Base-by-base conservation (phyloP, 176 grass and related monocot species). In the Oryza punctata region DNA sequence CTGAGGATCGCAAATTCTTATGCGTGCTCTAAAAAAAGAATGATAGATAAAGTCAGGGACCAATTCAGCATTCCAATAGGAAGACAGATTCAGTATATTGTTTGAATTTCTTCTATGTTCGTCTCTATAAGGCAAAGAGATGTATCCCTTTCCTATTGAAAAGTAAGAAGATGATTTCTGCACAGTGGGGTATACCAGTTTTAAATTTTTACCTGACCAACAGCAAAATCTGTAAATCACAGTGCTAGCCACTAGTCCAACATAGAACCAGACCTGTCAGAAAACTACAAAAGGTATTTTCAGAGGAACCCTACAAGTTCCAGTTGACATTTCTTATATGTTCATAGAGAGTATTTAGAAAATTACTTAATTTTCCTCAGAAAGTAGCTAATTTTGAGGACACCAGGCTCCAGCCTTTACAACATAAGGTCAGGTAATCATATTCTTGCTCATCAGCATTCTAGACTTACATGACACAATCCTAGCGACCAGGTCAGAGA, bases 401-500 rank as follows among this genome's bases (percentile, higher is more conserved):
- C 19, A 9, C 16, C 5, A 57, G 19, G 0, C 19, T 9, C 16
- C 5, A 57, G 19, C 52, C 7, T 57, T 57, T 57, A 57, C 52
- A 57, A 57, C 18, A 57, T 57, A 50, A 50, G 12, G 43, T 50
- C 14, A 50, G 47, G 4, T 50, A 18, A 65, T 10, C 41, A 43
- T 47, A 16, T 7, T 52, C 25, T 18, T 41, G 43, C 60, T 29
- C 41, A 50, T 23, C 41, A 86, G 11, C 21, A 28, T 28, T 14
- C 40, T 7, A n/a, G 2, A 37, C 16, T 65, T 78, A 43, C 28
- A 59, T 78, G 12, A 4, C 24, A 26, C 12, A 23, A 25, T 5
- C 44, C 18, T 27, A 30, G 67, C 6, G 75, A 88, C 87, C 61
- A 44, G 64, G 69, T 83, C 75, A 79, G 76, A 12, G 16, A 33